Conservation (phyloP, 176 grass and related monocot genomes). For the Ensete glaucum region DNA sequence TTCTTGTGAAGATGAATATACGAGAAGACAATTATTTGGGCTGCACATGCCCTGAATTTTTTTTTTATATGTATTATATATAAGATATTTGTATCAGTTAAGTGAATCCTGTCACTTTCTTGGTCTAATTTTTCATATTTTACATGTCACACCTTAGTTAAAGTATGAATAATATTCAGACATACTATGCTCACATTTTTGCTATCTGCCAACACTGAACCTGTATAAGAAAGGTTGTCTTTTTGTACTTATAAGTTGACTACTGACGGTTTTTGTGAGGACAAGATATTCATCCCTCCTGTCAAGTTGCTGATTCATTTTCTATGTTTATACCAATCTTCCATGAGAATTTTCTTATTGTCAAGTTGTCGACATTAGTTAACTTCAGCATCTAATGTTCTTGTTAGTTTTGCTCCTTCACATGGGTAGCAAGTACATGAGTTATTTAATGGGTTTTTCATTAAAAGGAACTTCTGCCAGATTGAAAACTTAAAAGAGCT, state of each 20-base stretch:
- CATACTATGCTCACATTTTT: not conserved
- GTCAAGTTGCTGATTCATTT: not conserved
- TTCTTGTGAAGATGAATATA: no score
- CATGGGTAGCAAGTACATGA: no score
- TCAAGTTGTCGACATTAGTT: not conserved
- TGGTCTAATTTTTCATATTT: not conserved
- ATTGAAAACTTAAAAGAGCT: no score
- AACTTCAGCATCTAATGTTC: no score
- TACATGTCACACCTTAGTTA: not conserved
- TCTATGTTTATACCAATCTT: not conserved
- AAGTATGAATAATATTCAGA: not conserved
- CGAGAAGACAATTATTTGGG: not conserved
- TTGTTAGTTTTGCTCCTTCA: no score
- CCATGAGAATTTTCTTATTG: not conserved
- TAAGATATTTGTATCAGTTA: not conserved
- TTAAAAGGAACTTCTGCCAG: no score
- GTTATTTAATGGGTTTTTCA: no score
- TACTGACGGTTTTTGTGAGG: not conserved
- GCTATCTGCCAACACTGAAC: not conserved
- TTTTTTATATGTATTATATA: not conserved
- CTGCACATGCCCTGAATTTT: not conserved
- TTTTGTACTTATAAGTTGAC: not conserved
- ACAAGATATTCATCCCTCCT: not conserved
- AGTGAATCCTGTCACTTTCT: not conserved
- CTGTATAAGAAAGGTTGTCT: not conserved